Evolutionary conservation across 306 rosid species (phyloP).

Genomic region (Sphenostylis stenocarpa): DNA sequence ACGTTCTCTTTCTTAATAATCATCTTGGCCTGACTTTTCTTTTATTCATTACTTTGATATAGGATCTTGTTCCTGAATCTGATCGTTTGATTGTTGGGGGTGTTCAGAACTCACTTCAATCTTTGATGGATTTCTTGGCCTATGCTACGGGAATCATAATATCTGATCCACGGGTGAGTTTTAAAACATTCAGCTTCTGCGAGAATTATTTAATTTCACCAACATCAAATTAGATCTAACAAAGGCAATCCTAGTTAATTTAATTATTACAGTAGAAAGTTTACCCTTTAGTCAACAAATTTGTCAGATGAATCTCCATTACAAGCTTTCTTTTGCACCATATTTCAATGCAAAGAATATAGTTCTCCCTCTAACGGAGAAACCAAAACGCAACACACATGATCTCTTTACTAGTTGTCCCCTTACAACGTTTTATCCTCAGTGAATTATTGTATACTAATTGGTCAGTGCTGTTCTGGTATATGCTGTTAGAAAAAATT

Average conservation of each 20-base stretch:
- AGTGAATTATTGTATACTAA: background rate
- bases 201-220: background rate
- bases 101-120: conserved; percentile 83
- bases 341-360: background rate
- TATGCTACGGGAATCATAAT: conserved; percentile 76
- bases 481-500: no score
- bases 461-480: no score
- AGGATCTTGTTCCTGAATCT: conserved; percentile 77
- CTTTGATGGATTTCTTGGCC: conserved; percentile 74
- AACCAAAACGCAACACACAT: background rate
- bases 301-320: background rate
- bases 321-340: background rate
- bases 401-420: background rate
- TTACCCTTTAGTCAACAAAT: background rate
- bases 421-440: background rate
- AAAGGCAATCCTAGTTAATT: background rate
- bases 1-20: background rate
- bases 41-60: background rate
- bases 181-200: background rate
- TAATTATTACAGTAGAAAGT: background rate
- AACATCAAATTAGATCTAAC: background rate
- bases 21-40: conserved; percentile 11
- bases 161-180: conserved; percentile 74
- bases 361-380: background rate
- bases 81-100: conserved; percentile 91